A percentile compares a stretch with the other conserved stretches of the same genome.
Evolutionary conservation across 352 stramenopile genomes (phyloP).

Genomic region (Globisporangium middletonii): DNA sequence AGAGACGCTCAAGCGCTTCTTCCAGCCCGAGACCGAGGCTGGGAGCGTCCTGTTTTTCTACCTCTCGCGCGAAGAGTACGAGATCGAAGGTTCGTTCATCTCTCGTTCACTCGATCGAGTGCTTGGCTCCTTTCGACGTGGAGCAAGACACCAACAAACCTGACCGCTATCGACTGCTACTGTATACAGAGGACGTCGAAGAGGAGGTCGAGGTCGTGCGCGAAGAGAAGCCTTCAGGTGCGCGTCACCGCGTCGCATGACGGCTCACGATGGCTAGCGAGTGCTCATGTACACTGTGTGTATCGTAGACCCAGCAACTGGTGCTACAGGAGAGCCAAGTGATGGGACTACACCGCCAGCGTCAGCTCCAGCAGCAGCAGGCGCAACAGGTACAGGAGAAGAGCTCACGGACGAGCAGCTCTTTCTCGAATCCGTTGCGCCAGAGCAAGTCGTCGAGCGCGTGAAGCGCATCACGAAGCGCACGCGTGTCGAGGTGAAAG

Average conservation of each 20-base stretch:
- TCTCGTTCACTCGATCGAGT: no score
- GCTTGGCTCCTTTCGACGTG: no score
- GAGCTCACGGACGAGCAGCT: slow-evolving; percentile 69
- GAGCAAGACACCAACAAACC: no score
- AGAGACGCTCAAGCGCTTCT: slow-evolving; percentile 51
- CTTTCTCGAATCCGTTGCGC: slow-evolving; percentile 42
- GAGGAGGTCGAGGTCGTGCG: slow-evolving; percentile 64
- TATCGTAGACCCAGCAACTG: not conserved
- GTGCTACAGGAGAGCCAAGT: not conserved
- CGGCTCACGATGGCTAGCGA: not conserved
- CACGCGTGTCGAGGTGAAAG: slow-evolving; percentile 39
- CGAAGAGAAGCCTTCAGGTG: slow-evolving; percentile 24
- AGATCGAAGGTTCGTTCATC: slow-evolving; percentile 41
- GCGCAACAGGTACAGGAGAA: not conserved
- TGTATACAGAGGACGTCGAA: slow-evolving; percentile 55
- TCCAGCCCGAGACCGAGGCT: slow-evolving; percentile 39
- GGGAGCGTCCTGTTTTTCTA: slow-evolving; percentile 80
- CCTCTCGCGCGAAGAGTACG: slow-evolving; percentile 51
- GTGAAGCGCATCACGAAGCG: slow-evolving; percentile 46
- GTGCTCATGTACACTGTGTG: not conserved
- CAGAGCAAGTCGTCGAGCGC: slow-evolving; percentile 23
- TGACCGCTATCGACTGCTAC: no score
- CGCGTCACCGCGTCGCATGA: not conserved
- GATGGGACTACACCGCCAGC: not conserved
- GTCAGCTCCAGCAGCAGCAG: not conserved